Evolutionary conservation across 192 early-diverging fungal species (phyloP), one percentile per base, ranked within the genome.

Genomic region (Coemansia sp.): DNA sequence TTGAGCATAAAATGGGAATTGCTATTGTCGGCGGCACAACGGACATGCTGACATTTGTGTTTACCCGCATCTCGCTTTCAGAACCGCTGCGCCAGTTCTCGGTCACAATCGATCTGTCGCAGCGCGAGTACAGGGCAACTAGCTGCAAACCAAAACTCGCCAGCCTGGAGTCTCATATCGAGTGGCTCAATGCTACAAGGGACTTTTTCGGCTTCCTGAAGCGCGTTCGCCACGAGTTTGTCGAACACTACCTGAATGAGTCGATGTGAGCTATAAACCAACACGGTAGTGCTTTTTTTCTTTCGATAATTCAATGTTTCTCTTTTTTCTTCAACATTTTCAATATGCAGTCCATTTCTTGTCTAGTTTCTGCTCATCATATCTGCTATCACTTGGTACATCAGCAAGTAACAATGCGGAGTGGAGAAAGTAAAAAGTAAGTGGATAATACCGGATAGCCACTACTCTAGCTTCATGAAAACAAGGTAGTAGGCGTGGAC

Each of bases 201-300:
- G 90, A 90, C 64, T 89, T 92, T 66, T 89, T 85, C 72, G 80
- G 78, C 1, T 92, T 92, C 56, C 57, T 92, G 58, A 90, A 92
- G 75, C 77, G 75, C 46, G 82, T 87, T 45, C 86, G 90, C 6
- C 70, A 70, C 37, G 82, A 75, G 4, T 92, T 92, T 74, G 66
- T 69, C 9, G 75, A 86, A 16, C 56, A 64, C 30, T 81, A 81
- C 52, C 52, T 58, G 8, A 66, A 58, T 40, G 60, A 59, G 25
- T 58, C 64, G 29, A 42, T 66, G 10, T 75, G 33, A 63, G 15
- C 20, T 63, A 10, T 25, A n/a, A 12, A 2, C 20, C 21, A 34
- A 26, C n/a, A 21, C 18, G 28, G 3, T 25, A 29, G 13, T 5
- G 4, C 23, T 39, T 39, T 63, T 53, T 26, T 42, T 42, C 15